A percentile compares a stretch with the other conserved stretches of the same genome.
Conservation (phyloP, 805 yeast genomes). For the Candida ascalaphidarum region DNA sequence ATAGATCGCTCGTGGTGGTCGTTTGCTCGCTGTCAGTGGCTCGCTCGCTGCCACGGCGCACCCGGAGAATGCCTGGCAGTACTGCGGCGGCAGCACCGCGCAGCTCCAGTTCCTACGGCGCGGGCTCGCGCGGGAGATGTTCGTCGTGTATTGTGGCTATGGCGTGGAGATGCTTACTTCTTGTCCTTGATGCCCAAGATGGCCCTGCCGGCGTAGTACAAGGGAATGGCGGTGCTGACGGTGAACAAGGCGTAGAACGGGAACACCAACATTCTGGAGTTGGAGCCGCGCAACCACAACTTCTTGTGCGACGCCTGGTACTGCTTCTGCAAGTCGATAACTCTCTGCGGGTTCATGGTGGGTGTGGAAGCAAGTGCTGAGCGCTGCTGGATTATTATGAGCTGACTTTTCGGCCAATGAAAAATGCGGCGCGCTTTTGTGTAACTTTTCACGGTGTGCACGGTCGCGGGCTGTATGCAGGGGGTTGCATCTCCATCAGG, state of each 20-base stretch:
- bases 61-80: too few relatives aligned
- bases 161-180: too few relatives aligned
- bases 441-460: too few relatives aligned
- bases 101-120: too few relatives aligned
- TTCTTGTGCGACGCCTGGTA: slow-evolving; percentile 34
- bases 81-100: too few relatives aligned
- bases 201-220: slow-evolving; percentile 68
- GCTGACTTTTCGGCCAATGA: slow-evolving; percentile 6
- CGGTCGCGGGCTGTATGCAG: slow-evolving; percentile 1
- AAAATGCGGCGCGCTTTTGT: too few relatives aligned
- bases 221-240: slow-evolving; percentile 56
- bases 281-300: slow-evolving; percentile 37
- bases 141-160: too few relatives aligned
- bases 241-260: slow-evolving; percentile 75
- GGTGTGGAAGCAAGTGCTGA: not conserved
- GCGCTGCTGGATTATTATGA: slow-evolving; percentile 2
- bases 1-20: too few relatives aligned
- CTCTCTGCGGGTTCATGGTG: slow-evolving; percentile 39
- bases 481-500: not conserved
- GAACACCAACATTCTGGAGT: slow-evolving; percentile 59
- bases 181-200: slow-evolving; percentile 58
- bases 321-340: slow-evolving; percentile 35
- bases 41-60: too few relatives aligned
- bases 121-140: too few relatives aligned
- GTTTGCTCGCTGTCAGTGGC: too few relatives aligned